phyloP scores from a whole-genome alignment of 208 protist species.

The Trypanosoma lewisi region DNA sequence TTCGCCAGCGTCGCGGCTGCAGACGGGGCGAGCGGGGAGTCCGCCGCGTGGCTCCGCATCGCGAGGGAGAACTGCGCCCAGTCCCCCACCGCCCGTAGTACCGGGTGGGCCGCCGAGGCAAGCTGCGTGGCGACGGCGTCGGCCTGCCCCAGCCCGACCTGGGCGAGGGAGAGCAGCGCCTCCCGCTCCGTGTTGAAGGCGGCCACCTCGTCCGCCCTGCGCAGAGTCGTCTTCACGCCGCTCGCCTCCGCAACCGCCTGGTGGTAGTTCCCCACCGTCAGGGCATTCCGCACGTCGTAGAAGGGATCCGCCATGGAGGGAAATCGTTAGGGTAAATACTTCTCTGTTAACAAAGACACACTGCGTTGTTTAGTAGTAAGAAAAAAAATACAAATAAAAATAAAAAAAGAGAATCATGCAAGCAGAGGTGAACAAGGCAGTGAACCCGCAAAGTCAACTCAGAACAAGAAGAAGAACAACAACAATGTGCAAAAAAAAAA shows the following conservation, averaged over 20 bases:
- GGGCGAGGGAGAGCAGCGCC: slow-evolving; percentile 54
- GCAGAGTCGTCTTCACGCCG: slow-evolving; percentile 30
- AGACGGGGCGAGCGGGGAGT: slow-evolving; percentile 6
- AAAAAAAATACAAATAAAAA: slow-evolving; percentile 2
- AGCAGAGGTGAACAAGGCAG: too few relatives aligned
- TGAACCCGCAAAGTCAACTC: too few relatives aligned
- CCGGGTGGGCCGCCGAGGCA: slow-evolving; percentile 41
- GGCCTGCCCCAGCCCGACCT: slow-evolving; percentile 75
- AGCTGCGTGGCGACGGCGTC: slow-evolving; percentile 67
- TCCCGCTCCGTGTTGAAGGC: slow-evolving; percentile 73
- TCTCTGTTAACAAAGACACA: too few relatives aligned
- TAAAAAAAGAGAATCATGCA: too few relatives aligned
- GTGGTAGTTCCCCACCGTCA: slow-evolving; percentile 86
- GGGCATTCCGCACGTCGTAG: slow-evolving; percentile 81
- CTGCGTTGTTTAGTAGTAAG: too few relatives aligned
- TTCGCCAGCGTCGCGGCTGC: slow-evolving; percentile 20
- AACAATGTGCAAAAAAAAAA: too few relatives aligned
- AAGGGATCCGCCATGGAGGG: slow-evolving; percentile 71
- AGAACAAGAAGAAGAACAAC: too few relatives aligned
- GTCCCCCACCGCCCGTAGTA: slow-evolving; percentile 45
- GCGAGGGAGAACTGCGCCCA: slow-evolving; percentile 55
- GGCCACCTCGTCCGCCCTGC: slow-evolving; percentile 47
- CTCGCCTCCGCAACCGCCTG: slow-evolving; percentile 73
- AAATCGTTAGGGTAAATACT: too few relatives aligned
- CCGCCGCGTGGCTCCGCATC: slow-evolving; percentile 11